These are phyloP conservation scores for Geotrichum carabidarum DNA, from an alignment of 1,139 yeast genomes.

Conservation along the genomic window DNA sequence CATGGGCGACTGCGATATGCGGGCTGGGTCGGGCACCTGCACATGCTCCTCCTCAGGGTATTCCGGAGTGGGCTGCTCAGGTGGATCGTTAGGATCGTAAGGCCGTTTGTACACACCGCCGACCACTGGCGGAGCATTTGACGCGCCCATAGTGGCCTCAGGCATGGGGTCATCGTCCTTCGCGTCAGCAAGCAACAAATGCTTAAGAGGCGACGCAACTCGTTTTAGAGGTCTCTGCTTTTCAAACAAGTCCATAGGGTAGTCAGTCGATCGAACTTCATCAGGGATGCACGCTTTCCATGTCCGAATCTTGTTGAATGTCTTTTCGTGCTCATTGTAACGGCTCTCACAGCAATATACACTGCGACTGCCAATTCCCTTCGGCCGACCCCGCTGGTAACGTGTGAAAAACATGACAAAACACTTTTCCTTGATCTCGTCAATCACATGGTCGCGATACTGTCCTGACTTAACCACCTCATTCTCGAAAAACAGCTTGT, in stretches of 20 bases:
- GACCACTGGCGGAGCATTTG: constrained; percentile 85
- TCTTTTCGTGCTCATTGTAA: constrained; percentile 83
- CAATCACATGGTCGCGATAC: constrained; percentile 86
- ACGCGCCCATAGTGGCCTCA: constrained; percentile 71
- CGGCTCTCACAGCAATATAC: constrained; percentile 93
- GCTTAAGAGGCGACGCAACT: constrained; percentile 79
- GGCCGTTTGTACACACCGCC: constrained; percentile 86
- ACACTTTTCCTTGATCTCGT: constrained; percentile 87
- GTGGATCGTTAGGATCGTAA: constrained; percentile 65
- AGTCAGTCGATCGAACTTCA: constrained; percentile 81
- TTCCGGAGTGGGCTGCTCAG: constrained; percentile 55
- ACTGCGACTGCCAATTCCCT: constrained; percentile 59
- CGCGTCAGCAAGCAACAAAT: constrained; percentile 69
- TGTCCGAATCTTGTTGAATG: constrained; percentile 89
- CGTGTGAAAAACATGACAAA: constrained; percentile 91
- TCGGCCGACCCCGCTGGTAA: constrained; percentile 90
- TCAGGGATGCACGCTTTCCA: constrained; percentile 99
- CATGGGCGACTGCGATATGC: not conserved
- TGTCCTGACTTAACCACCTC: constrained; percentile 97
- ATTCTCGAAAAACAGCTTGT: constrained; percentile 80
- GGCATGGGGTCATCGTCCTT: constrained; percentile 70
- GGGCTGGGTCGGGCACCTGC: not conserved
- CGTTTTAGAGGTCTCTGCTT: constrained; percentile 51
- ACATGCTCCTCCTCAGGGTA: constrained; percentile 34
- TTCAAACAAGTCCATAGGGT: constrained; percentile 56